phyloP scores from a whole-genome alignment of 768 basidiomycete species.

The Russula compacta region DNA sequence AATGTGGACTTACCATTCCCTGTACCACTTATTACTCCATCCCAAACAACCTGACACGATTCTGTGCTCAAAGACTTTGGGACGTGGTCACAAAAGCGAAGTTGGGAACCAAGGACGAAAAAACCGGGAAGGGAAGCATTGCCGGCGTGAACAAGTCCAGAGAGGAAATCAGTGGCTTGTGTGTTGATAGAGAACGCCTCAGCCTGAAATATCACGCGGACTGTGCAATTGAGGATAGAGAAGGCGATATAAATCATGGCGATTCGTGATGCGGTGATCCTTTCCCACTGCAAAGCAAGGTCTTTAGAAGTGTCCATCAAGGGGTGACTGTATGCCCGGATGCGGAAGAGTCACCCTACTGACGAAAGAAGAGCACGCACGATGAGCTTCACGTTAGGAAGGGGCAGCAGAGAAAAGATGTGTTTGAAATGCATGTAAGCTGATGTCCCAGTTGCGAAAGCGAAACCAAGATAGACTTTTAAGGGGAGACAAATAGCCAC shows the following conservation, averaged over 20 bases:
- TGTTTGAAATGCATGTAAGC: conserved; percentile 34
- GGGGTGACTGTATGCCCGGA: not conserved
- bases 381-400: conserved; percentile 37
- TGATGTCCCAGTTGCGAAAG: not conserved
- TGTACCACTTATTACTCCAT: conserved; percentile 26
- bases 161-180: conserved; percentile 44
- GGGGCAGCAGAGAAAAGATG: conserved; percentile 30
- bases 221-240: conserved; percentile 52
- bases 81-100: conserved; percentile 51
- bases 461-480: conserved; percentile 15
- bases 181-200: conserved; percentile 59
- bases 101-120: conserved; percentile 41
- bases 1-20: not conserved
- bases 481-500: conserved; percentile 30
- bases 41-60: conserved; percentile 51
- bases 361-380: conserved; percentile 30
- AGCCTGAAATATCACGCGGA: conserved; percentile 63
- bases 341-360: not conserved
- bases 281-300: conserved; percentile 43
- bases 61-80: conserved; percentile 29
- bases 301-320: not conserved
- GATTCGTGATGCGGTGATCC: conserved; percentile 58
- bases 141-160: conserved; percentile 41
- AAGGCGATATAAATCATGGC: conserved; percentile 60
- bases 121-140: conserved; percentile 41